phyloP scores from a whole-genome alignment of 2,329 filamentous ascomycete genomes.

The Trichoderma sp. region DNA sequence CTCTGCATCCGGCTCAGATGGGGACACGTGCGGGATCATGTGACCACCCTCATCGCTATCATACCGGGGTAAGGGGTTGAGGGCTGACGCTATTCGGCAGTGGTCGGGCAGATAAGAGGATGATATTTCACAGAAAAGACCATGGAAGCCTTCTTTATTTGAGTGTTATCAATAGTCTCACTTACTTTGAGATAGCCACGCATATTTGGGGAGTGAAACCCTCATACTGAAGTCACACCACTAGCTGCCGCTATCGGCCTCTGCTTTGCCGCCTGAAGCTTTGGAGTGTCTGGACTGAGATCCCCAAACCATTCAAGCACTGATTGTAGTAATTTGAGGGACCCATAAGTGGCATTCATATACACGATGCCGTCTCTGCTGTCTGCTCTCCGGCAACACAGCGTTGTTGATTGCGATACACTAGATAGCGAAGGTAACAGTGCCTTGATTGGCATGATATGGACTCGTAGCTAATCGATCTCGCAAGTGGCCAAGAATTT shows the following conservation, averaged over 20 bases:
- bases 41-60: background rate
- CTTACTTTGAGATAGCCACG: background rate
- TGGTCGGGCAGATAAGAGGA: background rate
- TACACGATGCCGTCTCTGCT: constrained; percentile 29
- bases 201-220: background rate
- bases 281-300: background rate
- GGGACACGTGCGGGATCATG: constrained; percentile 14
- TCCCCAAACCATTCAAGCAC: no score
- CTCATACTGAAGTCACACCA: background rate
- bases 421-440: constrained; percentile 33
- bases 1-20: background rate
- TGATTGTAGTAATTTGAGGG: background rate
- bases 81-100: background rate
- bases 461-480: constrained; percentile 7
- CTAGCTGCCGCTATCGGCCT: background rate
- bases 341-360: background rate
- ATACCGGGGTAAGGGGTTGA: background rate
- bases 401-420: constrained; percentile 37
- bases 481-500: constrained; percentile 29
- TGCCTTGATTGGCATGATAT: background rate
- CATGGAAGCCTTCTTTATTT: background rate
- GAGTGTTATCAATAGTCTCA: no score
- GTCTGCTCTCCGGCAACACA: constrained; percentile 29
- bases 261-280: background rate
- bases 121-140: background rate